Conservation (phyloP, 805 yeast species). For the Kazachstania martiniae region DNA sequence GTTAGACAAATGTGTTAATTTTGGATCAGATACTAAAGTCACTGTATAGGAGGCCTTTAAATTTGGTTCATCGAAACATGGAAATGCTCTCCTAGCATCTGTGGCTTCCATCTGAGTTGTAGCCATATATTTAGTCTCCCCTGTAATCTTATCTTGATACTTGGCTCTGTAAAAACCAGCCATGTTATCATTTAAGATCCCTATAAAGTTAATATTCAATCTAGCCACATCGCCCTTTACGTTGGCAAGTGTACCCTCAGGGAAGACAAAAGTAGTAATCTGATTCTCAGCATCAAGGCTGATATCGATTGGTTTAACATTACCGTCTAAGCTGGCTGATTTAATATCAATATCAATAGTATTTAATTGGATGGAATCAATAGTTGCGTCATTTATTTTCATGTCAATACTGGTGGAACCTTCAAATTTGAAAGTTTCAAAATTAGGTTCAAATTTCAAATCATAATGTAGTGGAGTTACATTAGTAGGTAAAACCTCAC, state of each 20-base stretch:
- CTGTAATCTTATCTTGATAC: slow-evolving; percentile 45
- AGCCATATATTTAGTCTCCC: slow-evolving; percentile 59
- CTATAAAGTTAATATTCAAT: slow-evolving; percentile 44
- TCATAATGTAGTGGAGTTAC: slow-evolving; percentile 70
- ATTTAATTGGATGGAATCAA: slow-evolving; percentile 45
- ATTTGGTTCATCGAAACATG: slow-evolving; percentile 78
- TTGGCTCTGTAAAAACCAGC: slow-evolving; percentile 72
- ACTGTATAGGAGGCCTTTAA: slow-evolving; percentile 65
- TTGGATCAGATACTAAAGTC: slow-evolving; percentile 44
- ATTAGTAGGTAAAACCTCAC: slow-evolving; percentile 45
- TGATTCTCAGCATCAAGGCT: slow-evolving; percentile 45
- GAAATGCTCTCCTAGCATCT: slow-evolving; percentile 80
- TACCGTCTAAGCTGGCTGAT: slow-evolving; percentile 30
- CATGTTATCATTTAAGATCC: slow-evolving; percentile 65
- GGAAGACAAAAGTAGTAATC: slow-evolving; percentile 50
- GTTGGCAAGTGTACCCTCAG: slow-evolving; percentile 28
- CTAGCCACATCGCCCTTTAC: slow-evolving; percentile 30
- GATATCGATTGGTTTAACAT: slow-evolving; percentile 33
- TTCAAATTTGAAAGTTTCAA: slow-evolving; percentile 45
- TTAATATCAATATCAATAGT: slow-evolving; percentile 53
- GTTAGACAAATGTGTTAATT: slow-evolving; percentile 53
- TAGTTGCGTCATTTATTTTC: slow-evolving; percentile 35
- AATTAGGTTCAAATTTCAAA: slow-evolving; percentile 51
- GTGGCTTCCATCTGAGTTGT: slow-evolving; percentile 84
- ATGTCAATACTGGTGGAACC: slow-evolving; percentile 48